Percentiles rank a stretch among this genome's conserved stretches.
These are phyloP conservation scores for Lyophyllum decastes DNA, from an alignment of 768 basidiomycete species.

Conservation along the genomic window DNA sequence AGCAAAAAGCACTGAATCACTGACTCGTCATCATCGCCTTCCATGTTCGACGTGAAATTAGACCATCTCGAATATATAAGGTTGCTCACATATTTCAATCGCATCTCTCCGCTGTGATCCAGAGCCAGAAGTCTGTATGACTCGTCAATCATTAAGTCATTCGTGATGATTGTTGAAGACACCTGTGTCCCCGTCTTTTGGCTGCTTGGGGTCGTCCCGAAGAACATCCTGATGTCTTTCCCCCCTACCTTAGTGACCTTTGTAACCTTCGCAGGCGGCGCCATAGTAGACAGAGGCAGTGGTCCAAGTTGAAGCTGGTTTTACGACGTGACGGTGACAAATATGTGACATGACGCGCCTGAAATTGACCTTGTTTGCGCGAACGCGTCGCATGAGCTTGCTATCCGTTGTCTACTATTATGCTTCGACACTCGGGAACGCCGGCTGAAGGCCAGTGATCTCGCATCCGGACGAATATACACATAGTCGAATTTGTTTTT, in stretches of 20 bases:
- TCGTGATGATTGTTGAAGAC: not conserved
- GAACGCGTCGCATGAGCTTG: too few species aligned
- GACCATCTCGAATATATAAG: not conserved
- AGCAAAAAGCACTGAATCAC: not conserved
- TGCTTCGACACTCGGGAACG: too few species aligned
- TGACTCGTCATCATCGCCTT: conserved; percentile 18
- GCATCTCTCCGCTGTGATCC: conserved; percentile 19
- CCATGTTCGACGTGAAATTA: not conserved
- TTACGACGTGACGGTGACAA: too few species aligned
- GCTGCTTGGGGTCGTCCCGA: conserved; percentile 23
- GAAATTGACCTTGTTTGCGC: not conserved
- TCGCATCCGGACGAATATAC: too few species aligned
- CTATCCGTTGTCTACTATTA: too few species aligned
- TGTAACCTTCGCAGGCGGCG: conserved; percentile 22
- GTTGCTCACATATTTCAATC: conserved; percentile 31
- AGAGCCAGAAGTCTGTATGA: conserved; percentile 9
- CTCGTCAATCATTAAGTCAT: conserved; percentile 3
- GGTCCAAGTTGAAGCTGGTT: not conserved
- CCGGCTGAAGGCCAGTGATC: too few species aligned
- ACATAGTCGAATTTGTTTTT: too few species aligned
- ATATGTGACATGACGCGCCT: not conserved
- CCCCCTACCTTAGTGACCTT: conserved; percentile 29
- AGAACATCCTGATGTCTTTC: conserved; percentile 42
- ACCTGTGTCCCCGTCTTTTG: conserved; percentile 12
- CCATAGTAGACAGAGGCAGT: conserved; percentile 6